A percentile compares a stretch with the other conserved stretches of the same genome.
These are phyloP conservation scores for Blumeriella jaapii DNA, from an alignment of 2,329 filamentous ascomycete genomes.

Conservation along the genomic window DNA sequence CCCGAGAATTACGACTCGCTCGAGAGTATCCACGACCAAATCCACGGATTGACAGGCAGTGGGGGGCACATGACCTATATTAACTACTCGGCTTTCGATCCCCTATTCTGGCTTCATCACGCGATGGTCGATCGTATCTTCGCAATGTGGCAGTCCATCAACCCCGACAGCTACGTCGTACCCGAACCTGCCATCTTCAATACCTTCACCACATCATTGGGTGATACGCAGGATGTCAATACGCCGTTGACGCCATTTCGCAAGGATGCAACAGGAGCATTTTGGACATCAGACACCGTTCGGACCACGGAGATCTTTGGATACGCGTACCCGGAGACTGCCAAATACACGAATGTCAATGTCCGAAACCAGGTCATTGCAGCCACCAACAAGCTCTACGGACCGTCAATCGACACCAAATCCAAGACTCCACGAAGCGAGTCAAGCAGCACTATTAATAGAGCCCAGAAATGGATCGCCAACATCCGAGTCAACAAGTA, in stretches of 20 bases:
- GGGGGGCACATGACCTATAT: slow-evolving; percentile 40
- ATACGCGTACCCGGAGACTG: slow-evolving; percentile 25
- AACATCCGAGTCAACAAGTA: slow-evolving; percentile 53
- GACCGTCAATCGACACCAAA: slow-evolving; percentile 2
- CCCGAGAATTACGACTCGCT: slow-evolving; percentile 45
- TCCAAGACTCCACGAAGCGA: not conserved
- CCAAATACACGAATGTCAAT: slow-evolving; percentile 41
- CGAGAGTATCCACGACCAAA: slow-evolving; percentile 51
- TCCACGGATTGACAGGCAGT: slow-evolving; percentile 46
- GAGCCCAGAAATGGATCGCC: slow-evolving; percentile 57
- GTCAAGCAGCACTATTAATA: slow-evolving; percentile 21
- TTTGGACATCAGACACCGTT: slow-evolving; percentile 28
- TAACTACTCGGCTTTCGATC: slow-evolving; percentile 35
- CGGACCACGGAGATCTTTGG: slow-evolving; percentile 16
- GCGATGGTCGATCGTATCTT: slow-evolving; percentile 50
- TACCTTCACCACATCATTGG: slow-evolving; percentile 24
- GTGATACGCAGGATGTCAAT: slow-evolving; percentile 16
- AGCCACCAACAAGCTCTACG: slow-evolving; percentile 45
- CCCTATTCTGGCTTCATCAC: slow-evolving; percentile 40
- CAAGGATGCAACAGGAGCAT: slow-evolving; percentile 32
- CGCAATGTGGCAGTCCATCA: slow-evolving; percentile 38
- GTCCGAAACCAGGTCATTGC: slow-evolving; percentile 49
- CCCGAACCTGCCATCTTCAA: slow-evolving; percentile 25
- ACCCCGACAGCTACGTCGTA: slow-evolving; percentile 27
- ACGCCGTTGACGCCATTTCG: slow-evolving; percentile 36